Percentiles rank a stretch among this genome's conserved stretches.
These are phyloP conservation scores for Tolypocladium album DNA, from an alignment of 2,329 filamentous ascomycete genomes.

Conservation along the genomic window DNA sequence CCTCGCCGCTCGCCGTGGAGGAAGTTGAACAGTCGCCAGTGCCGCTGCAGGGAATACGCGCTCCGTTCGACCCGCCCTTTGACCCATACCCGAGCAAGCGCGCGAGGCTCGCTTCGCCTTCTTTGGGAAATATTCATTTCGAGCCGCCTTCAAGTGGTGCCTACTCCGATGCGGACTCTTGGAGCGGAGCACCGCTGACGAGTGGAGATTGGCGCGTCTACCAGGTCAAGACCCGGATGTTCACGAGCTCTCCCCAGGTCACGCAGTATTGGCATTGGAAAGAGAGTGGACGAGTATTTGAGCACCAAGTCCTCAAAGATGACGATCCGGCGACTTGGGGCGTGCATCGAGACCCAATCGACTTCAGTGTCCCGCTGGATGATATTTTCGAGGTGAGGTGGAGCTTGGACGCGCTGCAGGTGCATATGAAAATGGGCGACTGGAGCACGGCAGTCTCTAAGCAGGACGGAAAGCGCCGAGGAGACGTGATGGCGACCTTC, in stretches of 20 bases:
- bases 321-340: constrained; percentile 34
- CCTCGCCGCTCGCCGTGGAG: constrained; percentile 14
- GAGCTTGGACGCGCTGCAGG: constrained; percentile 27
- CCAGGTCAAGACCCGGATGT: constrained; percentile 37
- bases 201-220: constrained; percentile 39
- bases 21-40: constrained; percentile 2
- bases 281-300: constrained; percentile 27
- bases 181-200: constrained; percentile 31
- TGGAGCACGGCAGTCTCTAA: constrained; percentile 12
- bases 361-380: constrained; percentile 36
- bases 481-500: constrained; percentile 39
- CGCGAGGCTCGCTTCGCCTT: constrained; percentile 11
- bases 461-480: constrained; percentile 24
- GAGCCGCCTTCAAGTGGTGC: constrained; percentile 33
- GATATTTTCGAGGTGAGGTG: constrained; percentile 37
- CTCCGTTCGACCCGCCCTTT: not conserved
- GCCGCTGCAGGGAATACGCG: not conserved
- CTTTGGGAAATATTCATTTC: constrained; percentile 11
- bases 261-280: constrained; percentile 48
- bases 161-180: constrained; percentile 43
- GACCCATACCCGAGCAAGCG: constrained; percentile 14
- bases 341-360: constrained; percentile 36
- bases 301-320: constrained; percentile 43
- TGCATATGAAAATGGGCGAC: constrained; percentile 28
- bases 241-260: constrained; percentile 34